phyloP scores from a whole-genome alignment of 495 filamentous ascomycete species.

The Apiosordaria backusii region DNA sequence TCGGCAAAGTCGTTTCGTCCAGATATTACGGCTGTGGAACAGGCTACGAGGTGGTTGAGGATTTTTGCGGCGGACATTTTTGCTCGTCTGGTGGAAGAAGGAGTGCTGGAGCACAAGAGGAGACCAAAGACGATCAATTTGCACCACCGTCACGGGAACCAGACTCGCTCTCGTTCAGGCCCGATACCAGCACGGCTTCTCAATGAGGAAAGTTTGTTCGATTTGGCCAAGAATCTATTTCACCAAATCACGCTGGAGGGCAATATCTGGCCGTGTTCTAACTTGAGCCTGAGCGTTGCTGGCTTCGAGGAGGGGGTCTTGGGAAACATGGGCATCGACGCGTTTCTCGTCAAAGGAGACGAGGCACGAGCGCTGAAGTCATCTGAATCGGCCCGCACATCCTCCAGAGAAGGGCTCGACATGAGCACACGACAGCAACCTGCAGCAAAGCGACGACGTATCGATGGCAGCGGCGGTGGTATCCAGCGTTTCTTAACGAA shows the following conservation, averaged over 20 bases:
- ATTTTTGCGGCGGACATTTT: slow-evolving; percentile 95
- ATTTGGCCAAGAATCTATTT: slow-evolving; percentile 71
- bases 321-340: slow-evolving; percentile 80
- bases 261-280: slow-evolving; percentile 78
- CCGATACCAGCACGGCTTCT: slow-evolving; percentile 77
- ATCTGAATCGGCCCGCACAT: slow-evolving; percentile 21
- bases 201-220: slow-evolving; percentile 69
- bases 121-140: slow-evolving; percentile 81
- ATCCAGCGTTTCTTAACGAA: slow-evolving; percentile 60
- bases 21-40: slow-evolving; percentile 71
- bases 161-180: slow-evolving; percentile 66
- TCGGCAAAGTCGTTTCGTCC: slow-evolving; percentile 94
- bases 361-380: slow-evolving; percentile 54
- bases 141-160: slow-evolving; percentile 67
- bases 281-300: slow-evolving; percentile 77
- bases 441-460: slow-evolving; percentile 52
- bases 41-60: slow-evolving; percentile 79
- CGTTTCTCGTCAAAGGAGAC: slow-evolving; percentile 76
- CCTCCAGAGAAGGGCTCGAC: slow-evolving; percentile 8
- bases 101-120: slow-evolving; percentile 82
- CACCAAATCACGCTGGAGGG: slow-evolving; percentile 74
- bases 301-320: slow-evolving; percentile 86
- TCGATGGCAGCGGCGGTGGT: slow-evolving; percentile 40
- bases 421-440: slow-evolving; percentile 34
- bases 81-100: slow-evolving; percentile 85